phyloP scores from a whole-genome alignment of 2,329 filamentous ascomycete species.

The Xylariales sp. region DNA sequence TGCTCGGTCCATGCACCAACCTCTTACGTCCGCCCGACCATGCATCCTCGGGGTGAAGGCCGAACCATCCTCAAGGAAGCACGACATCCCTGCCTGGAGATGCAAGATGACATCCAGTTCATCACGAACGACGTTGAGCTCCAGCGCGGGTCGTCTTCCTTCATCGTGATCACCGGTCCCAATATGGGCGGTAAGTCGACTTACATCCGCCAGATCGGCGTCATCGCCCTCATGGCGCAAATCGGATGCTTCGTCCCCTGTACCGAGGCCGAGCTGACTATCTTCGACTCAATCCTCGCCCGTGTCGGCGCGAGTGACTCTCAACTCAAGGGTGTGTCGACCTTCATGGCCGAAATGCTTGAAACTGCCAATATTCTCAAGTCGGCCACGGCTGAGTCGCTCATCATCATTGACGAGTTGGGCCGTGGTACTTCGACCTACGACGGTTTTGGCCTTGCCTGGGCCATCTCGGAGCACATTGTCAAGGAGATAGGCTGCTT shows the following conservation, averaged over 20 bases:
- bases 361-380: constrained; percentile 98
- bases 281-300: constrained; percentile 95
- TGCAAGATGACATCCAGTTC: constrained; percentile 97
- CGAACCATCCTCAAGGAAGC: constrained; percentile 89
- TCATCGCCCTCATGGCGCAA: constrained; percentile 96
- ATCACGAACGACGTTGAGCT: constrained; percentile 96
- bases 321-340: constrained; percentile 95
- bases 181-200: constrained; percentile 99
- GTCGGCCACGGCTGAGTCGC: constrained; percentile 86
- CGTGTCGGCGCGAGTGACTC: constrained; percentile 94
- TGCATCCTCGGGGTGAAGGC: constrained; percentile 82
- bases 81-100: constrained; percentile 94
- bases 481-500: constrained; percentile 92
- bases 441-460: constrained; percentile 96
- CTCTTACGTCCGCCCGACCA: constrained; percentile 84
- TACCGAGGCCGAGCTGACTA: constrained; percentile 80
- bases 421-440: constrained; percentile 96
- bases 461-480: constrained; percentile 98
- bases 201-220: constrained; percentile 95
- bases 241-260: constrained; percentile 96
- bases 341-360: constrained; percentile 99
- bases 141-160: constrained; percentile 72
- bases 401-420: constrained; percentile 98
- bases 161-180: constrained; percentile 93
- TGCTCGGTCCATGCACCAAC: constrained; percentile 89